A percentile compares a stretch with the other conserved stretches of the same genome.
Evolutionary conservation across 2,329 filamentous ascomycete species (phyloP).

Genomic region (Torrubiellomyces zombiae): DNA sequence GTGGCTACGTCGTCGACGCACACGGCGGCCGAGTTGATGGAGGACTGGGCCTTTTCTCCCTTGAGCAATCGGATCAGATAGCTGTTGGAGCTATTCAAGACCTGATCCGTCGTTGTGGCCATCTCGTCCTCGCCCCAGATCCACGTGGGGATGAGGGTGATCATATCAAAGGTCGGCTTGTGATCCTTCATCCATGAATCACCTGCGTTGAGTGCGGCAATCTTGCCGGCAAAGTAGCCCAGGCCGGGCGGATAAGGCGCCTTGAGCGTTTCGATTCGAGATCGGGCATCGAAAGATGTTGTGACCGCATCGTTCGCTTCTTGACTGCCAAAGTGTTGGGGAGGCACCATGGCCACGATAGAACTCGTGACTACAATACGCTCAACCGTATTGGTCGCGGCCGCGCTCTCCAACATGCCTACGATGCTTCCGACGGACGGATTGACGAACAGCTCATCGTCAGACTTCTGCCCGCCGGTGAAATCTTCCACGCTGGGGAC

Average conservation of each 20-base stretch:
- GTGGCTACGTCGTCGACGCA: conserved; percentile 21
- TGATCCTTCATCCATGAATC: conserved; percentile 16
- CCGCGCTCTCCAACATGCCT: conserved; percentile 19
- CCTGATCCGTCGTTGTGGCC: conserved; percentile 10
- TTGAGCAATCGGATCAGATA: conserved; percentile 16
- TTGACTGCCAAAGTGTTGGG: not conserved
- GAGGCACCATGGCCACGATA: conserved; percentile 8
- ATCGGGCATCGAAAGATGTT: not conserved
- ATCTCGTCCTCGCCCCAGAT: conserved; percentile 20
- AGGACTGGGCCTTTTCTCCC: conserved; percentile 10
- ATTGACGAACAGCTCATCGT: conserved; percentile 10
- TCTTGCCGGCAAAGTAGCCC: conserved; percentile 19
- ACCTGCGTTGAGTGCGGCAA: conserved; percentile 14
- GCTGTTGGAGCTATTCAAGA: conserved; percentile 17
- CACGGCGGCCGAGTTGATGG: conserved; percentile 14
- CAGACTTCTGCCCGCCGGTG: too few relatives aligned
- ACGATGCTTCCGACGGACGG: conserved; percentile 19
- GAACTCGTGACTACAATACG: conserved; percentile 26
- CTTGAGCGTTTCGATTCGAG: not conserved
- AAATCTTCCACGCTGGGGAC: conserved; percentile 5
- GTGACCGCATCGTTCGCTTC: not conserved
- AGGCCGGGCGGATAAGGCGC: conserved; percentile 14
- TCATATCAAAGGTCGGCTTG: conserved; percentile 17
- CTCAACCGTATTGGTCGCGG: conserved; percentile 15
- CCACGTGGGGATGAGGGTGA: conserved; percentile 19